Percentiles rank a stretch among this genome's conserved stretches.
phyloP scores from a whole-genome alignment of 306 rosid species.

The Carpinus viminea region DNA sequence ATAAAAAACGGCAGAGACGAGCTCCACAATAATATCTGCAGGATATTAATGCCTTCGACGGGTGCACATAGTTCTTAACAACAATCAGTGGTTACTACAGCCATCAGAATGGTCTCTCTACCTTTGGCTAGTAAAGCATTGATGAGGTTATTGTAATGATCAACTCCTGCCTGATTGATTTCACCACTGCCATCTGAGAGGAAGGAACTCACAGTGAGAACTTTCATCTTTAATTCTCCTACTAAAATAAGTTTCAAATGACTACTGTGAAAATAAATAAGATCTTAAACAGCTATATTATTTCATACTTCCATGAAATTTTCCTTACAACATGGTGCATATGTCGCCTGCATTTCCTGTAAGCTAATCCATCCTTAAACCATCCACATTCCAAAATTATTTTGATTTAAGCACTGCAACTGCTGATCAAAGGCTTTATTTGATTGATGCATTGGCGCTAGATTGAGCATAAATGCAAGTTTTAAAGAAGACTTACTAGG shows the following conservation, averaged over 20 bases:
- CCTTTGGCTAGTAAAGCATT: constrained; percentile 78
- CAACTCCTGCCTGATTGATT: constrained; percentile 79
- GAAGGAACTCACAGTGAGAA: neutral
- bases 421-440: neutral
- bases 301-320: no score
- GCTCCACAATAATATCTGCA: neutral
- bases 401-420: neutral
- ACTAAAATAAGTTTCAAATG: neutral
- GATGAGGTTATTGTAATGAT: constrained; percentile 82
- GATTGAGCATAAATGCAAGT: neutral
- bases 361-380: neutral
- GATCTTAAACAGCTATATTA: neutral
- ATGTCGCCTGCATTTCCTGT: neutral
- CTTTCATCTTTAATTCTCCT: neutral
- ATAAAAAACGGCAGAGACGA: neutral
- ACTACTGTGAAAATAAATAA: neutral
- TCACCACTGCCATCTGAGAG: constrained; percentile 68
- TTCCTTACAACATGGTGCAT: neutral
- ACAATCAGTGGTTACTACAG: neutral
- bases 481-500: constrained; percentile 49
- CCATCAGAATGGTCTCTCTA: constrained; percentile 10
- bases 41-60: neutral
- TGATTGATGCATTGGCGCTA: neutral
- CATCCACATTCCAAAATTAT: neutral
- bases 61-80: neutral